These are phyloP conservation scores for Amesomyces nigricolor DNA, from an alignment of 2,329 filamentous ascomycete species.

Conservation along the genomic window DNA sequence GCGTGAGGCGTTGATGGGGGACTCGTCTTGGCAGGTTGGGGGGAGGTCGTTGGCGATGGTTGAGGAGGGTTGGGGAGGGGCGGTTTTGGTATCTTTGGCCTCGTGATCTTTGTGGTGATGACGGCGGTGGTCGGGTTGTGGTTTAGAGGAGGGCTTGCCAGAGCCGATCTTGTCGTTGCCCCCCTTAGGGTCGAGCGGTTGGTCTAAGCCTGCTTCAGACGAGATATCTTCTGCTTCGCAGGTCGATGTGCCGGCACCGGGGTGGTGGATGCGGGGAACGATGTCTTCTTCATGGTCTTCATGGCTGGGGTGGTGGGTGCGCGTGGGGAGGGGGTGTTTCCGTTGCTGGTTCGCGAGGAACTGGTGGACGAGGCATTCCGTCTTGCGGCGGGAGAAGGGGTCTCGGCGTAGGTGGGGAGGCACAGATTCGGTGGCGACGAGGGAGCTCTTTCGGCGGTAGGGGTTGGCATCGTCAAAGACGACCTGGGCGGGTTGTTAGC, in stretches of 20 bases:
- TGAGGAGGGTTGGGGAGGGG: background rate
- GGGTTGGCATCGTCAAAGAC: slow-evolving; percentile 56
- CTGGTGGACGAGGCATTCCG: slow-evolving; percentile 61
- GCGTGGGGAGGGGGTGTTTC: slow-evolving; percentile 3
- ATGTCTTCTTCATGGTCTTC: background rate
- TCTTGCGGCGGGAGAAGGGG: slow-evolving; percentile 23
- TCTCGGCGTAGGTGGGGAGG: slow-evolving; percentile 32
- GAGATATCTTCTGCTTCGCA: slow-evolving; percentile 13
- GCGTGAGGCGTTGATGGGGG: no score
- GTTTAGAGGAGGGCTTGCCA: background rate
- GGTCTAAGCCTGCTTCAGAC: slow-evolving; percentile 10
- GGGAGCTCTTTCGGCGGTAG: slow-evolving; percentile 61
- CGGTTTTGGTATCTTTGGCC: background rate
- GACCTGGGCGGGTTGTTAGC: slow-evolving; percentile 38
- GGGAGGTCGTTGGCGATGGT: background rate
- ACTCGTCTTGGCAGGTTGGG: background rate
- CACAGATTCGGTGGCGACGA: slow-evolving; percentile 47
- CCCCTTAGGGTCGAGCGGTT: slow-evolving; percentile 19
- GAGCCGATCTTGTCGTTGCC: background rate
- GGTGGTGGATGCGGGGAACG: background rate
- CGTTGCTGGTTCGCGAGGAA: slow-evolving; percentile 53
- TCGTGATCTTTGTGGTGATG: background rate
- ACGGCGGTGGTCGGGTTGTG: background rate
- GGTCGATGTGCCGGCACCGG: slow-evolving; percentile 2
- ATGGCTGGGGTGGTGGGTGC: slow-evolving; percentile 23